These are phyloP conservation scores for Yamadazyma philogaea DNA, from an alignment of 805 yeast genomes.

Conservation along the genomic window DNA sequence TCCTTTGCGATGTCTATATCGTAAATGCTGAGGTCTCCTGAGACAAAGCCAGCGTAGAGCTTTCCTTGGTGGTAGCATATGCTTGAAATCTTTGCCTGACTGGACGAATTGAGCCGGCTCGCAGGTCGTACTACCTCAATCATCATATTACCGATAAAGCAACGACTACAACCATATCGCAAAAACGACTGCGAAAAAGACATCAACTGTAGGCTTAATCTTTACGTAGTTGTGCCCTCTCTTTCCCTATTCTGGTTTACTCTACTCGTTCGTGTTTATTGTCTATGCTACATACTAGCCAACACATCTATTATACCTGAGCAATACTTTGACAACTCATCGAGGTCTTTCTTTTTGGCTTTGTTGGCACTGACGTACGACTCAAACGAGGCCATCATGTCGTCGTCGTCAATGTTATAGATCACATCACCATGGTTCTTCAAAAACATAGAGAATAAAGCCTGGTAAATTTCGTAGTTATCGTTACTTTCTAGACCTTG, in stretches of 20 bases:
- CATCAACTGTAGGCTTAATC: background rate
- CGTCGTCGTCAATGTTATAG: constrained; percentile 31
- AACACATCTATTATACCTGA: constrained; percentile 72
- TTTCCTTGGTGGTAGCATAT: constrained; percentile 18
- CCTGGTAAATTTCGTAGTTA: constrained; percentile 78
- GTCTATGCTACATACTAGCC: constrained; percentile 21
- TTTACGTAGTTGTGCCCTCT: background rate
- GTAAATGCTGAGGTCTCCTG: constrained; percentile 34
- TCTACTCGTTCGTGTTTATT: background rate
- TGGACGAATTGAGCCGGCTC: constrained; percentile 30
- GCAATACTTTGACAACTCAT: constrained; percentile 71
- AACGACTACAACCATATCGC: background rate
- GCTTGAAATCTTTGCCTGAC: constrained; percentile 21
- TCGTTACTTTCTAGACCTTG: constrained; percentile 52
- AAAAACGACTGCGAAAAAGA: background rate
- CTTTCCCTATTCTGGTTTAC: no score
- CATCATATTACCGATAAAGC: constrained; percentile 22
- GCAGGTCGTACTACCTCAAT: constrained; percentile 38
- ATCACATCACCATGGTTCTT: constrained; percentile 82
- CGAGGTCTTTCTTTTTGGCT: constrained; percentile 48
- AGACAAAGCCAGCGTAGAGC: constrained; percentile 31
- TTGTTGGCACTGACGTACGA: constrained; percentile 47
- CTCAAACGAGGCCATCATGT: constrained; percentile 45
- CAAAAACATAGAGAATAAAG: constrained; percentile 71
- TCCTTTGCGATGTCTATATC: constrained; percentile 16